Evolutionary conservation across 164 flowering plant species (phyloP).

Genomic region (Saururus chinensis): DNA sequence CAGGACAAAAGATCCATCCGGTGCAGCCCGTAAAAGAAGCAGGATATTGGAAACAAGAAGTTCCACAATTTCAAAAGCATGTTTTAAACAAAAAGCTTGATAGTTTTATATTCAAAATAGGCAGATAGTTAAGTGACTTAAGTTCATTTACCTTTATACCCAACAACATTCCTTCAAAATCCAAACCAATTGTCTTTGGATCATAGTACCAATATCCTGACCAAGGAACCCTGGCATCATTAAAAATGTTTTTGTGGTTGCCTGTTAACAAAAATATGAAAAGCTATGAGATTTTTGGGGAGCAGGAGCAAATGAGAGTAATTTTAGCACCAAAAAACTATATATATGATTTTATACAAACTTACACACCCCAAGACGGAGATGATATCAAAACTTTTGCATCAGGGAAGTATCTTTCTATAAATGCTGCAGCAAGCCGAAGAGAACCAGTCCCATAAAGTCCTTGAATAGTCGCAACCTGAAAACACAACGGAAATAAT

Average conservation of each 20-base stretch:
- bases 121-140: not conserved
- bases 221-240: conserved; percentile 98
- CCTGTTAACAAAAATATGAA: conserved; percentile 34
- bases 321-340: not conserved
- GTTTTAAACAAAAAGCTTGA: too few relatives aligned
- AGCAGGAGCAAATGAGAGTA: not conserved
- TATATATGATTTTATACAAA: not conserved
- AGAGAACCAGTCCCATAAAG: conserved; percentile 99
- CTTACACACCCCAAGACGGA: conserved; percentile 88
- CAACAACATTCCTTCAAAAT: conserved; percentile 92
- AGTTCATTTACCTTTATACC: conserved; percentile 66
- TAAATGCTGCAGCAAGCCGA: conserved; percentile 88
- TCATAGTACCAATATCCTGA: conserved; percentile 92
- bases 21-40: conserved; percentile 55
- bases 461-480: conserved; percentile 98
- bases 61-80: not conserved
- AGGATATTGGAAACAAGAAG: not conserved
- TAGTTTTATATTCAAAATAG: not conserved
- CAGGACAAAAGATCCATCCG: conserved; percentile 81
- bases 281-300: conserved; percentile 6
- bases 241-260: conserved; percentile 97
- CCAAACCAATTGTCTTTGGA: conserved; percentile 91
- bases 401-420: conserved; percentile 86
- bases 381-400: conserved; percentile 87
- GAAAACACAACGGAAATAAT: not conserved